Evolutionary conservation across 2,329 filamentous ascomycete species (phyloP).

Genomic region (Geosmithia flava): DNA sequence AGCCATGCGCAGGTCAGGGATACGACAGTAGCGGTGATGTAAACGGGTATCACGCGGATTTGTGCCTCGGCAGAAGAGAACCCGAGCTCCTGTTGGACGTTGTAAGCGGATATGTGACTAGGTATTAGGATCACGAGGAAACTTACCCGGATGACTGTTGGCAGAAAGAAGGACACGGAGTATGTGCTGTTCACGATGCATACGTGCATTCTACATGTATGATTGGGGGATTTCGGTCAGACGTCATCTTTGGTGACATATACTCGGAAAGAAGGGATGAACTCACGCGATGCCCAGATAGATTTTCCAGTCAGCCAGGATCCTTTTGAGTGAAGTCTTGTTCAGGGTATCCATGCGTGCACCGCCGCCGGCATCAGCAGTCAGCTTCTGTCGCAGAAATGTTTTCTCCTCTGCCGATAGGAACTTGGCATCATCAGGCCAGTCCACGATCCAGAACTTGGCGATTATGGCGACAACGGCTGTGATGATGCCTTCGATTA

Average conservation of each 20-base stretch:
- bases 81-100: background rate
- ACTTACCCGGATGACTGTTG: background rate
- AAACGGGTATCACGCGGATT: background rate
- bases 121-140: background rate
- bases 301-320: background rate
- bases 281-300: background rate
- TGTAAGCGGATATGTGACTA: background rate
- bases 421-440: constrained; percentile 1
- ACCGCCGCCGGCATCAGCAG: background rate
- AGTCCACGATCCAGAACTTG: constrained; percentile 1
- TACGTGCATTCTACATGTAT: background rate
- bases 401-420: background rate
- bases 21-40: background rate
- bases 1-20: background rate
- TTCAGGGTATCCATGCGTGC: background rate
- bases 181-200: background rate
- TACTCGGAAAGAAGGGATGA: background rate
- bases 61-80: background rate
- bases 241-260: too few relatives aligned
- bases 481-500: constrained; percentile 41
- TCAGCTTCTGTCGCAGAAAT: background rate
- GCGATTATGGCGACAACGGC: background rate
- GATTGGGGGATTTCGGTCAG: background rate
- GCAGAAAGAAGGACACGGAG: constrained; percentile 1
- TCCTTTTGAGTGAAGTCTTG: background rate